A percentile compares a stretch with the other conserved stretches of the same genome.
Evolutionary conservation across 1,139 yeast species (phyloP).

Genomic region (Kurtzmaniella quercitrusa): DNA sequence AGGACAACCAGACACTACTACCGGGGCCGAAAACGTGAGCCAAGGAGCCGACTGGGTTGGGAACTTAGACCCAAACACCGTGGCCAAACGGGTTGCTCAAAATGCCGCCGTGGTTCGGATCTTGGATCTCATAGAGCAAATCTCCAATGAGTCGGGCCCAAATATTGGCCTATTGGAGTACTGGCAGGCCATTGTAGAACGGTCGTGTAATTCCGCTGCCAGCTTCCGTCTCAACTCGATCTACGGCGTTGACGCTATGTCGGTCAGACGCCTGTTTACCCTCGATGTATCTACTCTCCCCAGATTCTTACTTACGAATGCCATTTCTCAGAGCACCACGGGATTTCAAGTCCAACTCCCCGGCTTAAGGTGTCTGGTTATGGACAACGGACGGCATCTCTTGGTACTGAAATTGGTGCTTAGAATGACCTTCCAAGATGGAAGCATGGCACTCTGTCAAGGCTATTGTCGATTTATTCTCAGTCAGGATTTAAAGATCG

Average conservation of each 20-base stretch:
- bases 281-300: conserved; percentile 66
- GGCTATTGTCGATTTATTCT: conserved; percentile 60
- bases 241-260: neutral
- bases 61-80: neutral
- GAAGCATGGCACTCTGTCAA: conserved; percentile 57
- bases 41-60: neutral
- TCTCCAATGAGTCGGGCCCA: conserved; percentile 30
- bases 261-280: conserved; percentile 47
- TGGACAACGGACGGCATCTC: conserved; percentile 62
- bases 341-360: conserved; percentile 58
- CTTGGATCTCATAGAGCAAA: conserved; percentile 34
- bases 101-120: conserved; percentile 43
- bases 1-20: neutral
- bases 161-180: conserved; percentile 27
- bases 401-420: conserved; percentile 55
- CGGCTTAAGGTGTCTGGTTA: conserved; percentile 60
- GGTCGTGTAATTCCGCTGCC: conserved; percentile 32
- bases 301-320: conserved; percentile 51
- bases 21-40: neutral
- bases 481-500: conserved; percentile 60
- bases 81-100: conserved; percentile 33
- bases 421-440: conserved; percentile 60
- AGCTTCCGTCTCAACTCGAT: conserved; percentile 24
- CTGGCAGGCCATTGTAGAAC: conserved; percentile 37
- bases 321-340: conserved; percentile 47